phyloP scores from a whole-genome alignment of 2,329 filamentous ascomycete species.

The Colletotrichum sp. region DNA sequence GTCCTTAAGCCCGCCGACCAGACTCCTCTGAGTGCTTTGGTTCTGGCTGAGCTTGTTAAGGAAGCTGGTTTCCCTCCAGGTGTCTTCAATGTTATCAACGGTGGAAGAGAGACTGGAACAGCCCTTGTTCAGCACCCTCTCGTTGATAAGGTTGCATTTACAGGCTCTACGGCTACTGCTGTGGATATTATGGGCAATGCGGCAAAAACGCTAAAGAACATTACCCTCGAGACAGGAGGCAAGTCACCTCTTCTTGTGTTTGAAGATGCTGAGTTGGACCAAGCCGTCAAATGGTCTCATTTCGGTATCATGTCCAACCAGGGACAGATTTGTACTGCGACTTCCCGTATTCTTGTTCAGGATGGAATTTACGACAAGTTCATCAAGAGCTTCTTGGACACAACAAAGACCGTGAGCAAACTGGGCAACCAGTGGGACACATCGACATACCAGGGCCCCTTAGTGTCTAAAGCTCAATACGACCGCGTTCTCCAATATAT shows the following conservation, averaged over 20 bases:
- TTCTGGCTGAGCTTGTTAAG: constrained; percentile 70
- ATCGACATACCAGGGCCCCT: constrained; percentile 75
- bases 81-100: constrained; percentile 78
- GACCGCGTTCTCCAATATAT: constrained; percentile 75
- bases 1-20: neutral
- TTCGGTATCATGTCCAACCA: neutral
- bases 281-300: constrained; percentile 67
- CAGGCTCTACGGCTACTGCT: constrained; percentile 75
- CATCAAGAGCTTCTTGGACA: constrained; percentile 57
- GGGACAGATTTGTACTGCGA: neutral
- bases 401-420: neutral
- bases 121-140: constrained; percentile 70
- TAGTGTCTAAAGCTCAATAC: constrained; percentile 73
- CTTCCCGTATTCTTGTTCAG: neutral
- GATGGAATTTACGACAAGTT: constrained; percentile 63
- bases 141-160: constrained; percentile 83
- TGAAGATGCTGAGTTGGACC: constrained; percentile 68
- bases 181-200: constrained; percentile 79
- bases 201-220: constrained; percentile 66
- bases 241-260: constrained; percentile 71
- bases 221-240: constrained; percentile 70
- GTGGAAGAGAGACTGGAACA: constrained; percentile 71
- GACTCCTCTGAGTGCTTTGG: neutral
- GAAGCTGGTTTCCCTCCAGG: constrained; percentile 80
- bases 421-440: constrained; percentile 70